Conservation (phyloP, 2,329 filamentous ascomycete genomes). For the Calonectria hawksworthii region DNA sequence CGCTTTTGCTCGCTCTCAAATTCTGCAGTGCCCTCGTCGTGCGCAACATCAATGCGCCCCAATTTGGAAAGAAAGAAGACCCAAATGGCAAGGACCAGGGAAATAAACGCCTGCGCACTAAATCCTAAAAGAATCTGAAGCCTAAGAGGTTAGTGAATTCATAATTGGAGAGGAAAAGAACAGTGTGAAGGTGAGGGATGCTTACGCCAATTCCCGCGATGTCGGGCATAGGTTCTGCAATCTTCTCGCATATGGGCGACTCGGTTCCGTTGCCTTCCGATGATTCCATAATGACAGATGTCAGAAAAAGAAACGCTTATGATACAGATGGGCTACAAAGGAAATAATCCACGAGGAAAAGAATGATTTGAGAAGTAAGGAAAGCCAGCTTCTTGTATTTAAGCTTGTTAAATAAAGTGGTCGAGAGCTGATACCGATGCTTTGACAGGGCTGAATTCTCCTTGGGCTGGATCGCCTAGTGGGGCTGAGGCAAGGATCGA, state of each 20-base stretch:
- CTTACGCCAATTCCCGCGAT: constrained; percentile 3
- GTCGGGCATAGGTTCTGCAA: neutral
- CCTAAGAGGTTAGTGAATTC: neutral
- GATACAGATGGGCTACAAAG: neutral
- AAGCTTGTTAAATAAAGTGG: neutral
- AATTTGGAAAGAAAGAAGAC: neutral
- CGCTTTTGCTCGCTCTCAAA: neutral
- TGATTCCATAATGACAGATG: neutral
- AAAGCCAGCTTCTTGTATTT: neutral
- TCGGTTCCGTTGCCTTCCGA: neutral
- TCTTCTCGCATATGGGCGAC: neutral
- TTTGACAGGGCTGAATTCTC: neutral
- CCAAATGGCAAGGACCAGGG: neutral
- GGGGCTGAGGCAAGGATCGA: neutral
- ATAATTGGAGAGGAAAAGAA: too few species aligned
- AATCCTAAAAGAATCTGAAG: neutral
- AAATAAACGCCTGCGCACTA: neutral
- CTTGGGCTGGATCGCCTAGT: neutral
- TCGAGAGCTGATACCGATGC: too few species aligned
- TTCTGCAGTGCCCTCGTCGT: neutral
- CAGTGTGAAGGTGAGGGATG: too few species aligned
- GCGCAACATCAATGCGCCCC: neutral
- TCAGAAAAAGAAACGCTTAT: neutral
- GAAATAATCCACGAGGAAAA: neutral
- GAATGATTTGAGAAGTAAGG: neutral